Conservation (phyloP, 2,329 filamentous ascomycete genomes). For the Delphinella strobiligena region DNA sequence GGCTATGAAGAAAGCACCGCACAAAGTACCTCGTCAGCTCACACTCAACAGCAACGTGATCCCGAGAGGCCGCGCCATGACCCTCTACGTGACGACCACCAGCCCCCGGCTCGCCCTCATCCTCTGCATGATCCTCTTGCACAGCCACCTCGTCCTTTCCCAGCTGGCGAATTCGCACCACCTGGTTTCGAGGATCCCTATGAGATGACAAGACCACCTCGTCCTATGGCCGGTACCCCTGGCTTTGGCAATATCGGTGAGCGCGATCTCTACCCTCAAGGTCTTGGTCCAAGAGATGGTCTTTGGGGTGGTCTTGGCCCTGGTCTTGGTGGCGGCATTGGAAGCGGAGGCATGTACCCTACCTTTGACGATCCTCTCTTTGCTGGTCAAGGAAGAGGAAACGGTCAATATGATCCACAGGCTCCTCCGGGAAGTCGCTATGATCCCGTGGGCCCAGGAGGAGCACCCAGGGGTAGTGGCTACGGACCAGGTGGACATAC, state of each 20-base stretch:
- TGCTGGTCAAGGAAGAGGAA: conserved; percentile 36
- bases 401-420: conserved; percentile 51
- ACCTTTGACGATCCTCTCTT: conserved; percentile 90
- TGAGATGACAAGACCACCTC: conserved; percentile 60
- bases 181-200: conserved; percentile 91
- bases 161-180: conserved; percentile 64
- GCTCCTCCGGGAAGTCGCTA: conserved; percentile 82
- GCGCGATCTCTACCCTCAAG: conserved; percentile 76
- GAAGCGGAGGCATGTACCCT: conserved; percentile 81
- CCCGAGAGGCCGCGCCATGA: conserved; percentile 28
- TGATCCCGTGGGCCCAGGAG: conserved; percentile 71
- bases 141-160: conserved; percentile 49
- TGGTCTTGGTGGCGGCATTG: conserved; percentile 37
- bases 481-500: conserved; percentile 35
- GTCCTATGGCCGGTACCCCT: conserved; percentile 32
- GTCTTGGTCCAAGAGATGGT: conserved; percentile 66
- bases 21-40: conserved; percentile 11
- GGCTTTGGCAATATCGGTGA: conserved; percentile 54
- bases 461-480: conserved; percentile 36
- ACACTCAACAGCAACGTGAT: conserved; percentile 11
- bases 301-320: conserved; percentile 45
- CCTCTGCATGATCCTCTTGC: conserved; percentile 50
- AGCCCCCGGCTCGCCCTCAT: conserved; percentile 54
- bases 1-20: conserved; percentile 54
- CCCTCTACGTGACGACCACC: conserved; percentile 38